A percentile compares a stretch with the other conserved stretches of the same genome.
Evolutionary conservation across 2,329 filamentous ascomycete species (phyloP).

Genomic region (Xylaria sp.): DNA sequence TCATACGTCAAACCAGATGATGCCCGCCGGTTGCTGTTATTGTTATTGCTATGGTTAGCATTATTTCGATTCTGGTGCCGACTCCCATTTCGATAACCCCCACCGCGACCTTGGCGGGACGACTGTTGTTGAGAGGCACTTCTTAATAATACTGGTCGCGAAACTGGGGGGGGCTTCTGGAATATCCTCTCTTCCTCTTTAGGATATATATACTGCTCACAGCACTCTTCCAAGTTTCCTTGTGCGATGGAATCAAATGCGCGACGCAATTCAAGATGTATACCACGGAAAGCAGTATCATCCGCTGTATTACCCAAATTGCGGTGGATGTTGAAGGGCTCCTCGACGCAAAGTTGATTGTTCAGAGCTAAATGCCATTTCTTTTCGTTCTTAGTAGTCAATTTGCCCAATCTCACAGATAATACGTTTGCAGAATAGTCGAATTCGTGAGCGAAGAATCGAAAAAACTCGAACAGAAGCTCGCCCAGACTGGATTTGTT

Average conservation of each 20-base stretch:
- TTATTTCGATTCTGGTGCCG: conserved; percentile 49
- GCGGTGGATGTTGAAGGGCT: conserved; percentile 88
- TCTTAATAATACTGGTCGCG: conserved; percentile 62
- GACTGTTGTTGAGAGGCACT: conserved; percentile 66
- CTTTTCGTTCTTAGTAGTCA: conserved; percentile 83
- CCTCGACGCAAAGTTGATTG: conserved; percentile 91
- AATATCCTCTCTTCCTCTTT: conserved; percentile 74
- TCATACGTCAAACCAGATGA: conserved; percentile 62
- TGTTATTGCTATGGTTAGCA: conserved; percentile 46
- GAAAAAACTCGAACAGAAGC: conserved; percentile 94
- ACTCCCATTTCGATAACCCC: conserved; percentile 52
- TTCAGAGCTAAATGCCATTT: conserved; percentile 82
- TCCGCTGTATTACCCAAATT: conserved; percentile 97
- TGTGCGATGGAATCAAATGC: conserved; percentile 84
- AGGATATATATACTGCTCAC: conserved; percentile 86
- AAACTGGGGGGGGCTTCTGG: conserved; percentile 59
- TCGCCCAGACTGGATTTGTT: conserved; percentile 85
- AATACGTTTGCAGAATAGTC: conserved; percentile 85
- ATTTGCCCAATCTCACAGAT: conserved; percentile 80
- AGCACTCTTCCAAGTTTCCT: conserved; percentile 80
- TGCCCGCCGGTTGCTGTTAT: conserved; percentile 49
- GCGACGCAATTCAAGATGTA: conserved; percentile 86
- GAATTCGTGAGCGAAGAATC: conserved; percentile 91
- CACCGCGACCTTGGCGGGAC: conserved; percentile 53
- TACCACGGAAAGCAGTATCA: conserved; percentile 88